Evolutionary conservation across 805 yeast species (phyloP).

Genomic region (Blastobotrys muscicola): DNA sequence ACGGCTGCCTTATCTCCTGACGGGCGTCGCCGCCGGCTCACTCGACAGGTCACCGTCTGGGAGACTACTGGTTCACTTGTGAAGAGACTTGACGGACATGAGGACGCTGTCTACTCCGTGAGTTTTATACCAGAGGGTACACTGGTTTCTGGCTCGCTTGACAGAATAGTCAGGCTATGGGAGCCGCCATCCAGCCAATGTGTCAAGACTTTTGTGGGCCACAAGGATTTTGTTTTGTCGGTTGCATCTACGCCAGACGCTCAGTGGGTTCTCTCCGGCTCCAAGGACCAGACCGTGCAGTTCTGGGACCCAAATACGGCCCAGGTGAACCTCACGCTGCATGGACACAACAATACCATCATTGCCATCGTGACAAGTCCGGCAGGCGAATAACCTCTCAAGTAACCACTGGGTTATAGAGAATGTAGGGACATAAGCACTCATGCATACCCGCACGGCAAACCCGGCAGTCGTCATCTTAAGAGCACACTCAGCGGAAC

Average conservation of each 20-base stretch:
- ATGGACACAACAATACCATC: constrained; percentile 94
- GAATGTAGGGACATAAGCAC: no score
- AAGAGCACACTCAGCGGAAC: no score
- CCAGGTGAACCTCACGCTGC: constrained; percentile 87
- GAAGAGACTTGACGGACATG: constrained; percentile 91
- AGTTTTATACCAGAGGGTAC: constrained; percentile 87
- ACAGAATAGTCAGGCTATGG: constrained; percentile 94
- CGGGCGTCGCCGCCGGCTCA: constrained; percentile 96
- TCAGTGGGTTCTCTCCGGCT: constrained; percentile 84
- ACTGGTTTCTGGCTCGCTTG: constrained; percentile 89
- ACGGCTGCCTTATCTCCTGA: constrained; percentile 96
- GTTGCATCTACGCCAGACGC: constrained; percentile 93
- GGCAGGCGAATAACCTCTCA: no score
- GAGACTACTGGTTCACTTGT: constrained; percentile 87
- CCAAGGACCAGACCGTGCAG: constrained; percentile 93
- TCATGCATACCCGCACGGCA: no score
- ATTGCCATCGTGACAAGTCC: constrained; percentile 89
- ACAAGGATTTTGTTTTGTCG: constrained; percentile 88
- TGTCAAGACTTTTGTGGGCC: constrained; percentile 90
- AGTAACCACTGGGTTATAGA: no score
- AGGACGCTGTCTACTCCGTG: constrained; percentile 90
- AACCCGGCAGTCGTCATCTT: no score
- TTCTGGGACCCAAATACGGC: constrained; percentile 93
- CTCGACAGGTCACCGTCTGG: constrained; percentile 96
- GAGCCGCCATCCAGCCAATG: constrained; percentile 60